Conservation (phyloP, 345 rosid genomes). For the Brassica juncea region DNA sequence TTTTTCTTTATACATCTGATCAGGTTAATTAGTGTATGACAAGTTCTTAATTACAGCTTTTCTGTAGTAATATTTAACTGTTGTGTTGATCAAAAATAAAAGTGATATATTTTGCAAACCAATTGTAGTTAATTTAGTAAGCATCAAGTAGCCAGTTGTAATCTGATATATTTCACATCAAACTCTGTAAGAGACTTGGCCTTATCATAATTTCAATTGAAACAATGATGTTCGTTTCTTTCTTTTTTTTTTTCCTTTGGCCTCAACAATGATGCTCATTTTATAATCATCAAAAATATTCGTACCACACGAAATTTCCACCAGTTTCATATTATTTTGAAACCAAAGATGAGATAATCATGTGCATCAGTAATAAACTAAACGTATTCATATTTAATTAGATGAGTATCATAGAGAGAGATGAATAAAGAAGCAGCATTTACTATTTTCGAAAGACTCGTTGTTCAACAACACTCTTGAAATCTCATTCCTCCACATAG, state of each 20-base stretch:
- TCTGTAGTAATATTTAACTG: not conserved
- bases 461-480: slow-evolving; percentile 22
- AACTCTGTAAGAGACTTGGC: slow-evolving; percentile 11
- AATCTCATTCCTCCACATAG: slow-evolving; percentile 16
- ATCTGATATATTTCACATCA: slow-evolving; percentile 23
- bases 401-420: not conserved
- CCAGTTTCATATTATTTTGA: slow-evolving; percentile 9
- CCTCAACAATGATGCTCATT: slow-evolving; percentile 35
- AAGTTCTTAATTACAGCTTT: not conserved
- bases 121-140: not conserved
- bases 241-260: slow-evolving; percentile 3
- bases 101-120: not conserved
- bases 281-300: slow-evolving; percentile 13
- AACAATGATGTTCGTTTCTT: slow-evolving; percentile 36
- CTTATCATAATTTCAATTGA: slow-evolving; percentile 31
- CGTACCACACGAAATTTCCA: slow-evolving; percentile 22
- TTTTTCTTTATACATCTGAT: not conserved
- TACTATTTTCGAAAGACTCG: slow-evolving; percentile 11
- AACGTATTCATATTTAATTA: not conserved
- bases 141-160: slow-evolving; percentile 9
- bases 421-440: not conserved
- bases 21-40: not conserved
- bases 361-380: not conserved
- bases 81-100: not conserved
- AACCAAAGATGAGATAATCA: not conserved